Base-by-base conservation (phyloP, 352 stramenopile species). In the Globisporangium echinulatum region DNA sequence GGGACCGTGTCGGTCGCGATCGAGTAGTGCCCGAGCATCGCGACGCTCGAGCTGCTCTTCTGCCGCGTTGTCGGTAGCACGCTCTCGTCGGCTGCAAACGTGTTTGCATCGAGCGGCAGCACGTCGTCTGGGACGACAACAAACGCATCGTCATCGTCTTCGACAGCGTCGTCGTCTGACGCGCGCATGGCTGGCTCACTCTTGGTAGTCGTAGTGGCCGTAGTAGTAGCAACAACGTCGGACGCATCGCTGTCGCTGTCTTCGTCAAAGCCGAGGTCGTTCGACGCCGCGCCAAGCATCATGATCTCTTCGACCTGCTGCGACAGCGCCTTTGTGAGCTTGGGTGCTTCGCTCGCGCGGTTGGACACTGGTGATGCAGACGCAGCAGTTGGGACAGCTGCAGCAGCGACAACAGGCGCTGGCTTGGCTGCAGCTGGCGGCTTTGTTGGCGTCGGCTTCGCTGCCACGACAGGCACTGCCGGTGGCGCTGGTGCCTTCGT, bases 1-100 rank as follows among this genome's bases (percentile, higher is more conserved):
- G 79, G 73, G 43, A 89, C 62, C 8, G 66, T 74, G 59, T 74
- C 68, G 5, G 81, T 85, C 62, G 86, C 66, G 38, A 72, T 83
- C 37, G 81, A 89, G 59, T 77, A 89, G 64, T 91, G 72, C 13
- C 79, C 79, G 4, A 89, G 72, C 81, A 91, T 88, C 39, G 81
- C 71, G 44, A 87, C 79, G 13, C 75, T 89, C 59, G 80, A 83
- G 42, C 68, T 72, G 56, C 73, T 84, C 60, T 88, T 78, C 48
- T 79, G 61, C 3, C 49, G 51, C 25, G 69, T 63, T 63, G 72
- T 63, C 4, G 67, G 65, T 13, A 63, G 51, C 15, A 62, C 54
- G 44, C 37, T 63, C 56, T 67, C 61, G 15, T 63, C 56, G 17
- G 52, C 56, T 3, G 25, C 11, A 25, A 55, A 67, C 50, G 61